Conservation (phyloP, 805 yeast genomes). For the Schwanniomyces occidentalis region DNA sequence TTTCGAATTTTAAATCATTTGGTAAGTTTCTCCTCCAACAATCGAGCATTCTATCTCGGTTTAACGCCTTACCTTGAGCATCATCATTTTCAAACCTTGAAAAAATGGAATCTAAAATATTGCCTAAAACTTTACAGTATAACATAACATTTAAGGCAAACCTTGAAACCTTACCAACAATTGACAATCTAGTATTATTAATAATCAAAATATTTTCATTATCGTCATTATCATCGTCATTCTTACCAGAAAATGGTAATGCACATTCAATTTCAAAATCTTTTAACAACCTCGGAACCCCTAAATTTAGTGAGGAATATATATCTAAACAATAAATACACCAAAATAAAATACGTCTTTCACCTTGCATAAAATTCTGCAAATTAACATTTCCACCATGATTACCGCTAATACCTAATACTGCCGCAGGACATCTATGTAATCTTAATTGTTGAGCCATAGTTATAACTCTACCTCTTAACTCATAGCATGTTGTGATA, state of each 20-base stretch:
- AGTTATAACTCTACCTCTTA: constrained; percentile 72
- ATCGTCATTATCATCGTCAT: constrained; percentile 43
- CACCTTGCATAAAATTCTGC: constrained; percentile 73
- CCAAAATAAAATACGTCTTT: constrained; percentile 84
- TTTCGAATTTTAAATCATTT: constrained; percentile 55
- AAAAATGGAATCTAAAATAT: constrained; percentile 68
- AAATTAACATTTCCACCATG: constrained; percentile 35
- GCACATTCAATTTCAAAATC: constrained; percentile 88
- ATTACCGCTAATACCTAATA: constrained; percentile 57
- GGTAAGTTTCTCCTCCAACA: constrained; percentile 79
- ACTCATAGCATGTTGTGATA: constrained; percentile 68
- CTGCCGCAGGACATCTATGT: constrained; percentile 86
- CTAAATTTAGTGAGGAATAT: constrained; percentile 71
- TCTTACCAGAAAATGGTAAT: constrained; percentile 60
- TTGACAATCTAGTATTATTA: constrained; percentile 56
- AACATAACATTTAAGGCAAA: constrained; percentile 65
- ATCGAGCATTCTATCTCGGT: constrained; percentile 67
- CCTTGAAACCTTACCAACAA: constrained; percentile 70
- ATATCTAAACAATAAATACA: constrained; percentile 75
- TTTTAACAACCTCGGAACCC: constrained; percentile 77
- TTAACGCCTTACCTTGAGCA: constrained; percentile 25
- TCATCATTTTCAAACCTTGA: constrained; percentile 50
- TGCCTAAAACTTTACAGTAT: constrained; percentile 71
- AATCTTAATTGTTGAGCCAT: constrained; percentile 85
- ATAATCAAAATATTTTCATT: constrained; percentile 59